Evolutionary conservation across 2,329 filamentous ascomycete species (phyloP).

Genomic region (Leptographium wingfieldii): DNA sequence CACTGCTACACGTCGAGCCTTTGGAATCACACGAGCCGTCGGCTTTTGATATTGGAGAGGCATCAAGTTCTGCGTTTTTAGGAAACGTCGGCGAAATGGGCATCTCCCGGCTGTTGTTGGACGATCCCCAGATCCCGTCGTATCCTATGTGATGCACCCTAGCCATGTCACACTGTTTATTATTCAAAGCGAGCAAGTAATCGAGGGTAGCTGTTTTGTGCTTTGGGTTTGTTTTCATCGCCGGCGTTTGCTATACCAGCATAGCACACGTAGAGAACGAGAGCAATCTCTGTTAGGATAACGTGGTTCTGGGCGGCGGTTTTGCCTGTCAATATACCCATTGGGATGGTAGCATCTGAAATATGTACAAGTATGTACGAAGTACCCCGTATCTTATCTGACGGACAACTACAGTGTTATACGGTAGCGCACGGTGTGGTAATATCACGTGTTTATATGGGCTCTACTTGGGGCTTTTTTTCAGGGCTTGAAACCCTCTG

Average conservation of each 20-base stretch:
- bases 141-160: background rate
- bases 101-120: conserved; percentile 46
- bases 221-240: background rate
- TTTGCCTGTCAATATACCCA: no score
- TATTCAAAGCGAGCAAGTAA: background rate
- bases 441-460: background rate
- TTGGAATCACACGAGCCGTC: conserved; percentile 17
- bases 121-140: conserved; percentile 15
- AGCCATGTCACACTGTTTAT: background rate
- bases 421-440: background rate
- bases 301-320: background rate
- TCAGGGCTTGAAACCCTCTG: conserved; percentile 2
- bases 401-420: background rate
- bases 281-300: background rate
- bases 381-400: background rate
- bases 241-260: background rate
- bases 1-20: conserved; percentile 19
- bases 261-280: background rate
- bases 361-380: no score
- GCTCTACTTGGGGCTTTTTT: background rate
- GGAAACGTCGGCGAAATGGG: conserved; percentile 44
- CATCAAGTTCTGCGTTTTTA: conserved; percentile 25
- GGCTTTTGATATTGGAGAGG: conserved; percentile 33
- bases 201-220: background rate
- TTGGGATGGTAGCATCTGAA: background rate